A percentile compares a stretch with the other conserved stretches of the same genome.
phyloP scores from a whole-genome alignment of 129 eudicot species.

The Saposhnikovia divaricata region DNA sequence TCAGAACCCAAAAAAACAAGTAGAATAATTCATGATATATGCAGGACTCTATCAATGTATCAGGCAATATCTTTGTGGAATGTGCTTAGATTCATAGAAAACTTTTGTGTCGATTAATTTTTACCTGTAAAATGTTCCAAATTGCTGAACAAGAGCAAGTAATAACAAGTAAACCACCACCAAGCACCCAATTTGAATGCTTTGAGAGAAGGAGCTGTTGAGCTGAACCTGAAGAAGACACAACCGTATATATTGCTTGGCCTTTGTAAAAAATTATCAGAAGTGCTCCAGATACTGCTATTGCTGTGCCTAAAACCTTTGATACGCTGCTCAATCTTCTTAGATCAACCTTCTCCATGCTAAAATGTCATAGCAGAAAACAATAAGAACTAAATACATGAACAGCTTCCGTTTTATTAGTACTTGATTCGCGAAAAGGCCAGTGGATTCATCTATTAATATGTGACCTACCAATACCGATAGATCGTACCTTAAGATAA shows the following conservation, averaged over 20 bases:
- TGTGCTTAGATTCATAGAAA: not conserved
- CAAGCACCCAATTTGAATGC: slow-evolving; percentile 3
- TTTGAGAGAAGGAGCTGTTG: not conserved
- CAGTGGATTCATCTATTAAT: not conserved
- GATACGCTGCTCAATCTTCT: not conserved
- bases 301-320: not conserved
- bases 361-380: not conserved
- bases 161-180: not conserved
- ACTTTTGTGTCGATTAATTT: not conserved
- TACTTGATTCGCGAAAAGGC: not conserved
- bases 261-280: slow-evolving; percentile 2
- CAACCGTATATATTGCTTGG: not conserved
- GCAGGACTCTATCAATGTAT: not conserved
- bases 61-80: not conserved
- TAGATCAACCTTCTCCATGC: slow-evolving; percentile 2
- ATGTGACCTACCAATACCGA: not conserved
- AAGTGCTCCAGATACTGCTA: not conserved
- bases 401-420: not conserved
- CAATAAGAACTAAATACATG: not conserved
- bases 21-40: too few species aligned
- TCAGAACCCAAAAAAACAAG: not conserved
- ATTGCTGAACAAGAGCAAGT: not conserved
- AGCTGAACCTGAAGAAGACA: not conserved
- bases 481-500: slow-evolving; percentile 30
- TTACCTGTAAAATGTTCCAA: not conserved